Conservation (phyloP, 1,139 yeast species). For the Zygoascus meyerae region DNA sequence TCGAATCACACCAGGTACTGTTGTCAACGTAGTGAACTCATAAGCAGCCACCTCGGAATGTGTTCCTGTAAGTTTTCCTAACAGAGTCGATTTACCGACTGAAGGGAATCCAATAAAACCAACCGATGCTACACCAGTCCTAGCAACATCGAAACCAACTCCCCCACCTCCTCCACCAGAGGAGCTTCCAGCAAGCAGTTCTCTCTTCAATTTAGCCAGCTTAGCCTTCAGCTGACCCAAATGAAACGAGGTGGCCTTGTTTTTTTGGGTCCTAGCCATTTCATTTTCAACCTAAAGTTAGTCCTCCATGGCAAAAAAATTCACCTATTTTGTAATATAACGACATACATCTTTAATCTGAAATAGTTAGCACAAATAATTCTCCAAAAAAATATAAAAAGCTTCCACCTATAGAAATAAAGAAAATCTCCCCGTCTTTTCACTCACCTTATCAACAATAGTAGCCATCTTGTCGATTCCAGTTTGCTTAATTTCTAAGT, state of each 20-base stretch:
- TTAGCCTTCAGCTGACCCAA: slow-evolving; percentile 96
- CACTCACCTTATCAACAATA: slow-evolving; percentile 61
- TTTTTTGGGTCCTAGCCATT: slow-evolving; percentile 91
- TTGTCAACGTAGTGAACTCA: slow-evolving; percentile 94
- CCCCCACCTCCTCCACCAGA: slow-evolving; percentile 82
- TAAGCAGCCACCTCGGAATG: slow-evolving; percentile 97
- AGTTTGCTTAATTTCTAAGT: no score
- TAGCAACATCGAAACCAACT: slow-evolving; percentile 92
- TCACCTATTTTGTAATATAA: no score
- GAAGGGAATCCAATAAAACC: slow-evolving; percentile 98
- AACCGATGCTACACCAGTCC: slow-evolving; percentile 95
- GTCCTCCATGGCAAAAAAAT: not conserved
- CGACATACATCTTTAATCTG: slow-evolving; percentile 22
- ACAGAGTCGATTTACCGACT: slow-evolving; percentile 84
- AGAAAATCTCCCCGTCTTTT: not conserved
- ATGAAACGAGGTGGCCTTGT: slow-evolving; percentile 93
- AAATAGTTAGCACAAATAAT: slow-evolving; percentile 1
- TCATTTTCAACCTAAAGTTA: slow-evolving; percentile 80
- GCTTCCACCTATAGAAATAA: not conserved
- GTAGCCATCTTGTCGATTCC: slow-evolving; percentile 48
- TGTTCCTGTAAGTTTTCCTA: slow-evolving; percentile 86
- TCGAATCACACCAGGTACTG: slow-evolving; percentile 94
- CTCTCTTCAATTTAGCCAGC: slow-evolving; percentile 89
- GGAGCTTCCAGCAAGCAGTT: slow-evolving; percentile 72
- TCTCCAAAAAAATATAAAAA: not conserved